Evolutionary conservation across 805 yeast species (phyloP).

Genomic region (Wickerhamiella kurtzmanii): DNA sequence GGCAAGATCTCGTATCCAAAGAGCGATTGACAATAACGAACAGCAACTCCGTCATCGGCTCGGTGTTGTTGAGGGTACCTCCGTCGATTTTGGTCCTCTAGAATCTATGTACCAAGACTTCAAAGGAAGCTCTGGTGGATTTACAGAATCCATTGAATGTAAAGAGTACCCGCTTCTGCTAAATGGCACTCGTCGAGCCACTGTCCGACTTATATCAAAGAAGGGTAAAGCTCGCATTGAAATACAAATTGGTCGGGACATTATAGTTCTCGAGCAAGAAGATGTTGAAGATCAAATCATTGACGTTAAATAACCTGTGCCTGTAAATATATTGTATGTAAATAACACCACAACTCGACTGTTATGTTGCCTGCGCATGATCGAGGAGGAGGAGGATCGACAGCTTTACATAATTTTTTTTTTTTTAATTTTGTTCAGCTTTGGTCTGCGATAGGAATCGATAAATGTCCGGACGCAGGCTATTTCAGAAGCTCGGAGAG

Average conservation of each 20-base stretch:
- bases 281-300: neutral
- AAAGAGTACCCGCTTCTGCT: constrained; percentile 7
- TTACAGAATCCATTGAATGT: constrained; percentile 8
- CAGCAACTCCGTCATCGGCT: constrained; percentile 4
- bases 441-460: too few relatives aligned
- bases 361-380: too few relatives aligned
- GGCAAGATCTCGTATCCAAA: constrained; percentile 3
- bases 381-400: too few relatives aligned
- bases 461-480: constrained; percentile 41
- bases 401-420: neutral
- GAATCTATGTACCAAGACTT: constrained; percentile 9
- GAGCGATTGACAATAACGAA: constrained; percentile 5
- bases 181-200: neutral
- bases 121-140: constrained; percentile 4
- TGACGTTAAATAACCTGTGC: neutral
- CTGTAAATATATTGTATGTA: neutral
- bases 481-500: constrained; percentile 52
- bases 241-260: neutral
- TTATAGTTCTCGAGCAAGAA: neutral
- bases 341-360: too few relatives aligned
- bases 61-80: neutral
- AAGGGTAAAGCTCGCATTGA: constrained; percentile 6
- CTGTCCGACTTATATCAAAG: constrained; percentile 7
- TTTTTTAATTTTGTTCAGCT: too few relatives aligned
- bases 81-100: constrained; percentile 4